phyloP scores from a whole-genome alignment of 169 alveolate species.

The Pseudocohnilembus persalinus region DNA sequence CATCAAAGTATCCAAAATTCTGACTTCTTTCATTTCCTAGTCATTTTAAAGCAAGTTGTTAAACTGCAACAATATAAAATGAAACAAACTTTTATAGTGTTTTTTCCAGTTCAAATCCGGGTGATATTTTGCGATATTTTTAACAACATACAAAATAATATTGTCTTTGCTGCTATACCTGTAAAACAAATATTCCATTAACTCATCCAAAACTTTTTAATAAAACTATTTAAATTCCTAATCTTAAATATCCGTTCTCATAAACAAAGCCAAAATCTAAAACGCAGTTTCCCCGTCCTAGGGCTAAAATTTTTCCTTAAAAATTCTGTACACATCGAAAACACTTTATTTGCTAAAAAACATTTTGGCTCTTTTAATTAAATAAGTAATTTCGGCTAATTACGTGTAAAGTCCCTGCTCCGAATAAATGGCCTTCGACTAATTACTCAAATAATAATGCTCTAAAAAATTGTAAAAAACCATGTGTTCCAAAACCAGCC shows the following conservation, averaged over 20 bases:
- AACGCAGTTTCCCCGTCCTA: background rate
- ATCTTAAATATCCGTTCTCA: background rate
- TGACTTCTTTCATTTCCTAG: background rate
- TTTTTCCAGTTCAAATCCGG: constrained; percentile 19
- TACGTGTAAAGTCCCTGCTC: background rate
- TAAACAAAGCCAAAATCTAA: background rate
- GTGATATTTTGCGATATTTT: constrained; percentile 4
- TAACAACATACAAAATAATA: background rate
- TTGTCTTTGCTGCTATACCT: constrained; percentile 1
- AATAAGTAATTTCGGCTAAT: background rate
- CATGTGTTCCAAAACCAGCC: background rate
- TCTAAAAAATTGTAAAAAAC: background rate
- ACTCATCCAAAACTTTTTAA: constrained; percentile 13
- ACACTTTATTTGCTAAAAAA: background rate
- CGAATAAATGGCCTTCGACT: background rate
- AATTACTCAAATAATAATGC: background rate
- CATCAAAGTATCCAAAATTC: constrained; percentile 10
- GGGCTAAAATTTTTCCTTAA: background rate
- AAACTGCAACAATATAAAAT: background rate
- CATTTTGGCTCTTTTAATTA: background rate
- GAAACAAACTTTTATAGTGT: constrained; percentile 12
- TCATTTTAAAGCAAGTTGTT: constrained; percentile 5
- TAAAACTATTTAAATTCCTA: background rate
- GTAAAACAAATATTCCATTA: background rate
- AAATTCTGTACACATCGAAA: background rate